phyloP scores from a whole-genome alignment of 2,329 filamentous ascomycete species.

The Lasiodiplodia theobromae region DNA sequence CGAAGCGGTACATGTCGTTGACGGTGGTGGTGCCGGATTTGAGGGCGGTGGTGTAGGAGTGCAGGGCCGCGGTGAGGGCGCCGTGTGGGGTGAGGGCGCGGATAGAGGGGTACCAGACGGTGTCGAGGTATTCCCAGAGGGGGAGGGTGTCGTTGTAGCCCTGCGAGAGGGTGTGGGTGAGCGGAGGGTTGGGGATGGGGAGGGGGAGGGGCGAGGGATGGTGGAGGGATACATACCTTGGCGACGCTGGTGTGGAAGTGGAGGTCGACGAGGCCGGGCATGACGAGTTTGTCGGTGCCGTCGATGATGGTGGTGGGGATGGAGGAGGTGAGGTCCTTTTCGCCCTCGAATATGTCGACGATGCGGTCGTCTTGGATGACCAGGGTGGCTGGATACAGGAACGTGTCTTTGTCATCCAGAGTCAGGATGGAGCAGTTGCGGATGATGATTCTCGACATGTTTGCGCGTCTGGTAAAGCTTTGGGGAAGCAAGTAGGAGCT shows the following conservation, averaged over 20 bases:
- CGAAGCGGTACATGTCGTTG: constrained; percentile 26
- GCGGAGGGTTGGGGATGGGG: neutral
- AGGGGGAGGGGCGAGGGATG: too few relatives aligned
- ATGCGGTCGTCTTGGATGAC: constrained; percentile 14
- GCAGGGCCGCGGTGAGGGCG: neutral
- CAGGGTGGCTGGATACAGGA: constrained; percentile 1
- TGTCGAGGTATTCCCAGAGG: constrained; percentile 27
- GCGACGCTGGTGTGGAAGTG: constrained; percentile 21
- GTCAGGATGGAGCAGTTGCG: constrained; percentile 12
- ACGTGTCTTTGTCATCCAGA: constrained; percentile 11
- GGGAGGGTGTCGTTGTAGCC: constrained; percentile 24
- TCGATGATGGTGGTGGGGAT: neutral
- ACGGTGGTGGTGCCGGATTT: constrained; percentile 22
- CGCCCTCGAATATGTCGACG: neutral
- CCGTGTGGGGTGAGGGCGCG: neutral
- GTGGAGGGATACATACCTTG: too few relatives aligned
- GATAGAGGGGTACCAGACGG: constrained; percentile 25
- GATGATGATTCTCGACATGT: constrained; percentile 14
- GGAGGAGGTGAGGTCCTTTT: neutral
- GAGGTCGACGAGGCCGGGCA: constrained; percentile 16
- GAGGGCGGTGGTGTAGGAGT: constrained; percentile 18
- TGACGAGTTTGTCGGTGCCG: constrained; percentile 19
- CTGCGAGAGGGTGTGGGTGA: neutral
- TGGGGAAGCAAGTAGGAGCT: neutral
- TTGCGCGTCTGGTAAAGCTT: neutral